A percentile compares a stretch with the other conserved stretches of the same genome.
These are phyloP conservation scores for Trichosporon sp. DNA, from an alignment of 1,284 basidiomycete genomes.

Conservation along the genomic window DNA sequence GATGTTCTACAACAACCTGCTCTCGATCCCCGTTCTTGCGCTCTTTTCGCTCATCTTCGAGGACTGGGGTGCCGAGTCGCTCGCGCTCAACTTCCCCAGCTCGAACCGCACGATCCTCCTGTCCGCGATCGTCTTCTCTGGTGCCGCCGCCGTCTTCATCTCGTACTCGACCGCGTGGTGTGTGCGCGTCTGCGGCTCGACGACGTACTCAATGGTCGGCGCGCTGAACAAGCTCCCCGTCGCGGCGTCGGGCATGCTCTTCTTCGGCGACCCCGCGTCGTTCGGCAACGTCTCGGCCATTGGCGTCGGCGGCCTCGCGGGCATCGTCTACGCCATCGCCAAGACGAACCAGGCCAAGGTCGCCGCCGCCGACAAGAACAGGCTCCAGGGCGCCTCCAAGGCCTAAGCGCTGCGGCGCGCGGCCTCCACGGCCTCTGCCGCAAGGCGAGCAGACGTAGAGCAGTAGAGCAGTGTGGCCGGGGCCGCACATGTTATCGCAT, in stretches of 20 bases:
- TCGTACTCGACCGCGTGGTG: slow-evolving; percentile 99
- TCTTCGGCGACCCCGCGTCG: slow-evolving; percentile 87
- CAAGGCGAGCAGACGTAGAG: background rate
- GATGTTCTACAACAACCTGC: slow-evolving; percentile 98
- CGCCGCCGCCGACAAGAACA: slow-evolving; percentile 35
- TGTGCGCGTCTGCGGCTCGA: slow-evolving; percentile 90
- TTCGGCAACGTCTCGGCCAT: slow-evolving; percentile 85
- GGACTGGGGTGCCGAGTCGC: slow-evolving; percentile 79
- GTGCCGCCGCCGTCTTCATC: slow-evolving; percentile 93
- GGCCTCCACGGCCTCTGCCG: too few relatives aligned
- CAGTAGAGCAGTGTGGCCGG: background rate
- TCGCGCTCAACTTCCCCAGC: slow-evolving; percentile 81
- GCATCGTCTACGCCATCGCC: slow-evolving; percentile 76
- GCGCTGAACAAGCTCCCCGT: slow-evolving; percentile 98
- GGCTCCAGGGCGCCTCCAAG: slow-evolving; percentile 27
- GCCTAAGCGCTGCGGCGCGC: slow-evolving; percentile 16
- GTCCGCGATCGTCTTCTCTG: slow-evolving; percentile 88
- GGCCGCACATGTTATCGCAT: background rate
- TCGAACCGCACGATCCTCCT: slow-evolving; percentile 76
- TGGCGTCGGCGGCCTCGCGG: slow-evolving; percentile 83
- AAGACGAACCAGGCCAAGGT: slow-evolving; percentile 56
- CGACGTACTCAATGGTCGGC: slow-evolving; percentile 99
- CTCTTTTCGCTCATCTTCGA: slow-evolving; percentile 81
- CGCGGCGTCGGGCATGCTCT: slow-evolving; percentile 91
- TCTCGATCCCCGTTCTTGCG: slow-evolving; percentile 86